phyloP scores from a whole-genome alignment of 2,329 filamentous ascomycete species.

The Sclerotinia minor region DNA sequence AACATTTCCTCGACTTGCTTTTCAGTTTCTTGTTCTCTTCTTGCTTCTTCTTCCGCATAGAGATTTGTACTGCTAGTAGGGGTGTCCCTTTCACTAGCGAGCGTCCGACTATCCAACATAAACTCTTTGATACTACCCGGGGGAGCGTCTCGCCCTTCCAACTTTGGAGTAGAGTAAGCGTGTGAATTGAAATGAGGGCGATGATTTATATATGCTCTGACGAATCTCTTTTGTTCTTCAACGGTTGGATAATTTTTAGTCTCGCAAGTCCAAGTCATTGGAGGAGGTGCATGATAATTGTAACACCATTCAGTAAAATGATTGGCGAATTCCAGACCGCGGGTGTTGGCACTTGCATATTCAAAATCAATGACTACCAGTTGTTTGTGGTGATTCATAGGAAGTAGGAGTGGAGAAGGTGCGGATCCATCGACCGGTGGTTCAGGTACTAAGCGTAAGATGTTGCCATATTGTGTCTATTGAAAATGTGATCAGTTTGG shows the following conservation, averaged over 20 bases:
- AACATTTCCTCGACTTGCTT: conserved; percentile 68
- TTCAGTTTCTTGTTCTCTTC: conserved; percentile 64
- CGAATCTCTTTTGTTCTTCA: conserved; percentile 81
- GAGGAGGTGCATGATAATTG: conserved; percentile 80
- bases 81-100: conserved; percentile 34
- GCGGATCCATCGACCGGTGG: conserved; percentile 45
- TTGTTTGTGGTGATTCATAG: conserved; percentile 92
- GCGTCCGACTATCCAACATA: conserved; percentile 75
- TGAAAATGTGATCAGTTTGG: conserved; percentile 19
- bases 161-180: conserved; percentile 43
- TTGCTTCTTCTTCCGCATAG: conserved; percentile 57
- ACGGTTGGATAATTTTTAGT: conserved; percentile 69
- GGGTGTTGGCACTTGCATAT: conserved; percentile 86
- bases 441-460: conserved; percentile 70
- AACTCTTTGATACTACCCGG: conserved; percentile 50
- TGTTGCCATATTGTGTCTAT: conserved; percentile 97
- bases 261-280: conserved; percentile 65
- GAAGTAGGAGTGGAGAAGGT: conserved; percentile 78
- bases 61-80: conserved; percentile 47
- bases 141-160: conserved; percentile 36
- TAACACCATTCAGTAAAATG: conserved; percentile 99
- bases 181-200: conserved; percentile 63
- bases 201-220: conserved; percentile 85
- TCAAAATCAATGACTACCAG: conserved; percentile 98
- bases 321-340: conserved; percentile 91